Evolutionary conservation across 441 rosid species (phyloP).

Genomic region (Capsella rubella): DNA sequence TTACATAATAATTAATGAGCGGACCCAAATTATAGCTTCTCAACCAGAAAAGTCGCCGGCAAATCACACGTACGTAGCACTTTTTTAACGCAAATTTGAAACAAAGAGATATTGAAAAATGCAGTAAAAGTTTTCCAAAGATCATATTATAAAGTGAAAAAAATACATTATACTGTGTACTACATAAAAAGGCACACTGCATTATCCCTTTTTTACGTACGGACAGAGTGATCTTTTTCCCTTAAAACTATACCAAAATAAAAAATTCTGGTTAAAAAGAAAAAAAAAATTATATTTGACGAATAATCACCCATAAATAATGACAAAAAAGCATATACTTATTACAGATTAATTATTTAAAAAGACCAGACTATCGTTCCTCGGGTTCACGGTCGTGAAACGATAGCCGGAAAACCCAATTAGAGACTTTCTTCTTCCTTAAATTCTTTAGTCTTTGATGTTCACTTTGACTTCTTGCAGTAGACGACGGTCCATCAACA

Average conservation of each 20-base stretch:
- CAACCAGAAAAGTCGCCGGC: constrained; percentile 36
- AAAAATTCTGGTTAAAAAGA: constrained; percentile 25
- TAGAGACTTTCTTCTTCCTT: constrained; percentile 58
- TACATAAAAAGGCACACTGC: constrained; percentile 15
- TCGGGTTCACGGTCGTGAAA: constrained; percentile 63
- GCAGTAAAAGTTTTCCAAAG: neutral
- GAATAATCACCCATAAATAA: constrained; percentile 38
- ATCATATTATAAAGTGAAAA: constrained; percentile 20
- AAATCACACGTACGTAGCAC: constrained; percentile 31
- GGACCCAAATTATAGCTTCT: constrained; percentile 31
- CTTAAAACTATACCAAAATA: constrained; percentile 23
- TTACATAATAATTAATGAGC: constrained; percentile 21
- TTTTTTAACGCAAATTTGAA: constrained; percentile 26
- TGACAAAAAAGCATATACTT: constrained; percentile 13
- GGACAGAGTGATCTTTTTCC: constrained; percentile 30
- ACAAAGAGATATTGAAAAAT: constrained; percentile 20
- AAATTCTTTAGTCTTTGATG: constrained; percentile 49
- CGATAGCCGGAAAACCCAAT: constrained; percentile 91
- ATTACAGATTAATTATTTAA: neutral
- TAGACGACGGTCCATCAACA: constrained; percentile 50
- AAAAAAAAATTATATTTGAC: constrained; percentile 4
- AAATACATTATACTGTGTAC: neutral
- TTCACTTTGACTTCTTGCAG: constrained; percentile 42
- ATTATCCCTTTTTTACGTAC: constrained; percentile 29
- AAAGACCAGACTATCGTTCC: constrained; percentile 75